phyloP scores from a whole-genome alignment of 306 rosid genomes.

The Leucaena leucocephala region DNA sequence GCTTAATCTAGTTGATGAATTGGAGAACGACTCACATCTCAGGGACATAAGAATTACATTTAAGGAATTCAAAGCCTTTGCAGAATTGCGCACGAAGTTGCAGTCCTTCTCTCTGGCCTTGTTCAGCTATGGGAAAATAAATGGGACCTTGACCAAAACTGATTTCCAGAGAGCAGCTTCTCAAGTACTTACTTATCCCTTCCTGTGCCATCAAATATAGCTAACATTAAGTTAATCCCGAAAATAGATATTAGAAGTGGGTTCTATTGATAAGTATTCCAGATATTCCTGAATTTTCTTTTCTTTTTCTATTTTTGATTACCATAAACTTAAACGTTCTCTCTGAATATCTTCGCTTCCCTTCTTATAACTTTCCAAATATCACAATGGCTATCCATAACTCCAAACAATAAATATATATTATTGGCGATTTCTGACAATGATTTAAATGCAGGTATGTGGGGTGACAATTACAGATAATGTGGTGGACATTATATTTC shows the following conservation, averaged over 20 bases:
- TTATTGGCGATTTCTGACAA: not conserved
- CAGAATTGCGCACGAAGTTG: slow-evolving; percentile 62
- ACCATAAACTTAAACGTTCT: not conserved
- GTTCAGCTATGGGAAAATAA: slow-evolving; percentile 79
- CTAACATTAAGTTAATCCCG: not conserved
- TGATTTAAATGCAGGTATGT: slow-evolving; percentile 58
- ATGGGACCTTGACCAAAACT: slow-evolving; percentile 58
- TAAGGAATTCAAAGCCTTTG: slow-evolving; percentile 67
- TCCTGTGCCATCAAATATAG: not conserved
- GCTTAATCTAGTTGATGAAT: slow-evolving; percentile 58
- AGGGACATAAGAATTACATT: slow-evolving; percentile 50
- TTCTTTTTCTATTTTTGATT: not conserved
- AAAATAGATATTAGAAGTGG: not conserved
- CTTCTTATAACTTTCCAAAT: not conserved
- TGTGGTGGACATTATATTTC: slow-evolving; percentile 73
- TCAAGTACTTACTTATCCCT: slow-evolving; percentile 53
- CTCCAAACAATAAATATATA: not conserved
- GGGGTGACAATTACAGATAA: slow-evolving; percentile 56
- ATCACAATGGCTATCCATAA: not conserved
- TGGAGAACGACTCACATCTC: slow-evolving; percentile 42
- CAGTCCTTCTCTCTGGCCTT: slow-evolving; percentile 68
- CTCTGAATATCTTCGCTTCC: not conserved
- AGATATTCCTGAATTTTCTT: not conserved
- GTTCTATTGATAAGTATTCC: not conserved
- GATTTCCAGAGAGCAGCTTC: slow-evolving; percentile 90